Base-by-base conservation (phyloP, 805 yeast genomes). In the Limtongozyma cylindracea region DNA sequence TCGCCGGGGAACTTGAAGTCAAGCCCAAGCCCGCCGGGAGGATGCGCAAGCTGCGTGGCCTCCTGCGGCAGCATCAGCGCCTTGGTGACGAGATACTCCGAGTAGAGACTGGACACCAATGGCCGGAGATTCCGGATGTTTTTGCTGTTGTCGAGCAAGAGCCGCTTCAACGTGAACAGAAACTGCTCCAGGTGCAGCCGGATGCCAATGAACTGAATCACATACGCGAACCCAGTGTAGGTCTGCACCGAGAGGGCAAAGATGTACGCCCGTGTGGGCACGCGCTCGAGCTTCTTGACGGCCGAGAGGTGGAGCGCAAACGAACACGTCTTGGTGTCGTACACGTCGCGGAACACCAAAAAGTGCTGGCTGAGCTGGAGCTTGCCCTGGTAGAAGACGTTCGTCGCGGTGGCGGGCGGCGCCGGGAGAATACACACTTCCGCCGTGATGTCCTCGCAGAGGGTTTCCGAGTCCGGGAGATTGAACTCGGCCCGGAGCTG, bases 1-100 rank as follows among this genome's bases (percentile, higher is more conserved):
- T 77, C 78, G 0, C 98, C 98, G 0, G 98, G 98, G 39, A 69
- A 88, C 30, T 74, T 71, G 45, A 67, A 84, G 8, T 47, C 45
- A 35, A 72, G 60, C 0, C 99, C 99, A 12, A 88, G 49, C 0
- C 99, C 99, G 12, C 91, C 91, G 6, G 52, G 47, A n/a, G n/a
- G n/a, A n/a, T n/a, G n/a, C n/a, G n/a, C n/a, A n/a, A n/a, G n/a
- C 0, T 91, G 80, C 0, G 78, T 63, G 2, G 55, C 54, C 7
- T 63, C 43, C 16, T 41, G 39, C 24, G 58, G 58, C 17, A 36
- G 37, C 5, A 48, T 37, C 3, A 46, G 41, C 11, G 61, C 57
- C 29, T 66, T 67, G 18, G 69, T 53, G 21, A 82, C 45, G 18
- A 73, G 48, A 36, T 67, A 84, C 40, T 84, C 96, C 0, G 96